A percentile compares a stretch with the other conserved stretches of the same genome.
phyloP scores from a whole-genome alignment of 208 protist genomes.

The Crithidia thermophila region DNA sequence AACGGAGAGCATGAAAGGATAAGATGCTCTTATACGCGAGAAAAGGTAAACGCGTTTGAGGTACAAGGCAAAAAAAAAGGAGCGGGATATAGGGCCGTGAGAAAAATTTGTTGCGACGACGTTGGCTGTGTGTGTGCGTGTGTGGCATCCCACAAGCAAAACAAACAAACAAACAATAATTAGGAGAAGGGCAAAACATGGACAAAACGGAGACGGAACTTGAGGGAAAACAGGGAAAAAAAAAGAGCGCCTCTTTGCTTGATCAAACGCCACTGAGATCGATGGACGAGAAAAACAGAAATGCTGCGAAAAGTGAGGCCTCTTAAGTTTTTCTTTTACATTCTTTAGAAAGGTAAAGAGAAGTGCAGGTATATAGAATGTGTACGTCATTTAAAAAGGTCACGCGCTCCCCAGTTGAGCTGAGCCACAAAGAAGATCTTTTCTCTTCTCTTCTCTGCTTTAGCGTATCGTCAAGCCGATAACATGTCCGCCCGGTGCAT shows the following conservation, averaged over 20 bases:
- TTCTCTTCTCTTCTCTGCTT: neutral
- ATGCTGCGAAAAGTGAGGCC: too few relatives aligned
- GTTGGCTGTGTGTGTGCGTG: too few relatives aligned
- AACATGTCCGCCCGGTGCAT: too few relatives aligned
- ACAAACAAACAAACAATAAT: neutral
- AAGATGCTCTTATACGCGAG: neutral
- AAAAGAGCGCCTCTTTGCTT: neutral
- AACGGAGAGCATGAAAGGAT: neutral
- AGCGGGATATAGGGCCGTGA: neutral
- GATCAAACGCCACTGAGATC: neutral
- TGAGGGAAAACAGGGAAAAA: too few relatives aligned
- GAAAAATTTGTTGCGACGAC: neutral
- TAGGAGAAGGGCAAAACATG: slow-evolving; percentile 2
- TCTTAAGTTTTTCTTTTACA: too few relatives aligned
- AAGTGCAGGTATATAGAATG: too few relatives aligned
- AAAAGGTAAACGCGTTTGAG: neutral
- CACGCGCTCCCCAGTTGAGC: too few relatives aligned
- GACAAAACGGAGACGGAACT: neutral
- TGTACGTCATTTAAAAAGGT: too few relatives aligned
- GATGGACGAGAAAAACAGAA: neutral
- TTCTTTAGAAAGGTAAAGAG: too few relatives aligned
- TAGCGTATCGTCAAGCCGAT: too few relatives aligned
- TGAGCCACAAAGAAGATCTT: neutral
- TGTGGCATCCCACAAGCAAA: too few relatives aligned
- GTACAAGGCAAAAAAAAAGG: neutral